Evolutionary conservation across 163 green algal genomes (phyloP), one percentile per base, ranked within the genome.

Genomic region (Volvox carteri): DNA sequence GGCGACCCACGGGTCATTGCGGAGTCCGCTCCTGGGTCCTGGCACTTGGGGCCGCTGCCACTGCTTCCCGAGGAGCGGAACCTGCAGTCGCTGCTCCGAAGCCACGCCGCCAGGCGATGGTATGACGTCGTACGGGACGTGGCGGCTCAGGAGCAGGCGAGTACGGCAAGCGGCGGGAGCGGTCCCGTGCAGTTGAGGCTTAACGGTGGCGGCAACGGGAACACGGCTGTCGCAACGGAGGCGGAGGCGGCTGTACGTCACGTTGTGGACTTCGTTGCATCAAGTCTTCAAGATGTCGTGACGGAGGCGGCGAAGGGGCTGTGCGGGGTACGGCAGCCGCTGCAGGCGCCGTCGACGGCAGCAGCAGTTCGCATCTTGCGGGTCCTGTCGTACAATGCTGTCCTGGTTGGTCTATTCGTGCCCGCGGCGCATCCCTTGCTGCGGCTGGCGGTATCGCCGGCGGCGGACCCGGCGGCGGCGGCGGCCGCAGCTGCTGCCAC

Each of bases 111-210:
- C 18, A 21, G 75, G 7, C 75, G 75, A 0, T 68, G 46, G 75
- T 84, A 84, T 48, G 75, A 70, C 75, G 48, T 46, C 50, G 75
- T 84, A 50, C 75, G 30, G 12, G 73, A 65, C 44, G 46, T n/a
- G 44, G 58, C 4, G 78, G n/a, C n/a, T n/a, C n/a, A n/a, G n/a
- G n/a, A n/a, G n/a, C n/a, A n/a, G n/a, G 41, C 16, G 25, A 25
- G 6, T 60, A 33, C 14, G 39, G 58, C 12, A 6, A 23, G 23
- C 28, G 54, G 54, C 4, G 77, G 54, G 4, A n/a, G 76, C 30
- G 52, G 46, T 16, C 12, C 3, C 21, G 48, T 39, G 18, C 60
- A 19, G 23, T 4, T 72, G 23, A 72, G 60, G 28, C 28, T 6
- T 4, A 37, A 35, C 60, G 28, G 67, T 5, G 30, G 7, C 33